phyloP scores from a whole-genome alignment of 805 yeast genomes.

The Alloascoidea africana region DNA sequence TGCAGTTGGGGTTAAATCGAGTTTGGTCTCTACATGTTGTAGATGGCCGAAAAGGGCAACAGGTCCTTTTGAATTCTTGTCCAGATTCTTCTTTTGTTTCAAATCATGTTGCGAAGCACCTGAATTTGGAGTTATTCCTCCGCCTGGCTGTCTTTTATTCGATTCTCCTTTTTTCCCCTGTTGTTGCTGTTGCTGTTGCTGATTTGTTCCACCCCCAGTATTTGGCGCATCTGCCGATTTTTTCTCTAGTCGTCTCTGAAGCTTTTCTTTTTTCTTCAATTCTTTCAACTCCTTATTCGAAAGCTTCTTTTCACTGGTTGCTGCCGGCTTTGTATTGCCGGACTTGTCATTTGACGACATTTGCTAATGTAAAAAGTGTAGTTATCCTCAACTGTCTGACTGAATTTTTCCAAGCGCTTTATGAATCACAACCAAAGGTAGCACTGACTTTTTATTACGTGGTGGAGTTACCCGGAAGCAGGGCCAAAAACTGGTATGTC shows the following conservation, averaged over 20 bases:
- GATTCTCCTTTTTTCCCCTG: neutral
- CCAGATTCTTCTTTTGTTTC: neutral
- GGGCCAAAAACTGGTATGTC: neutral
- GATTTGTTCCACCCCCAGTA: neutral
- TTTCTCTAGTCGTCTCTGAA: constrained; percentile 6
- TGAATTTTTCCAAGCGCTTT: neutral
- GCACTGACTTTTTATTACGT: neutral
- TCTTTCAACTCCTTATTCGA: constrained; percentile 6
- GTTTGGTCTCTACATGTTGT: constrained; percentile 16
- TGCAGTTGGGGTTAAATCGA: constrained; percentile 29
- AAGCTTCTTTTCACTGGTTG: constrained; percentile 6
- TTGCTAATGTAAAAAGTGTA: too few species aligned
- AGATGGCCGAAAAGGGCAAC: constrained; percentile 22
- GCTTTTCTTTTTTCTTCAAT: constrained; percentile 4
- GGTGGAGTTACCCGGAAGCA: neutral
- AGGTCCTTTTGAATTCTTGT: neutral
- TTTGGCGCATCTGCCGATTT: neutral
- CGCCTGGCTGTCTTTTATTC: too few species aligned
- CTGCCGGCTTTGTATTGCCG: neutral
- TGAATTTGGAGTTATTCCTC: too few species aligned
- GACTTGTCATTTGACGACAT: neutral
- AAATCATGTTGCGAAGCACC: too few species aligned
- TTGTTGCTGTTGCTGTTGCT: neutral
- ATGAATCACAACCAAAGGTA: neutral
- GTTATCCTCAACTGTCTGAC: too few species aligned